Evolutionary conservation across 352 stramenopile genomes (phyloP).

Genomic region (Pythium aphanidermatum): DNA sequence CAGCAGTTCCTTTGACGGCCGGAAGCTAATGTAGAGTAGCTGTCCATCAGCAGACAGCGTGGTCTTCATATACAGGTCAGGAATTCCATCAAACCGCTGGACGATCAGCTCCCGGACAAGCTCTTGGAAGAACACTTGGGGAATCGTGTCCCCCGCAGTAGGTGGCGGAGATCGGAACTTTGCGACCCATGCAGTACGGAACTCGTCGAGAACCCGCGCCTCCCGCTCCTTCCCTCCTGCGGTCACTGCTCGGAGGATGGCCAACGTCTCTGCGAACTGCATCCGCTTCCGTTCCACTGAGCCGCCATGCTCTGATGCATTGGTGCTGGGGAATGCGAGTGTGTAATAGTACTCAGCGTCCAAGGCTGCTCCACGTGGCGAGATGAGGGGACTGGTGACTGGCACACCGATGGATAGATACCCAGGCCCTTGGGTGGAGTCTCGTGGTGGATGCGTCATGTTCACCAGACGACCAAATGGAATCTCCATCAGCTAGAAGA

Average conservation of each 20-base stretch:
- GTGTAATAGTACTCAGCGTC: slow-evolving; percentile 67
- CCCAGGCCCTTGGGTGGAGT: no score
- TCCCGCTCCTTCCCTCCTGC: slow-evolving; percentile 37
- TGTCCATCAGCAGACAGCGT: slow-evolving; percentile 19
- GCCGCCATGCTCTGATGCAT: slow-evolving; percentile 5
- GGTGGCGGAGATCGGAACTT: slow-evolving; percentile 63
- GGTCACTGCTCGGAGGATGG: slow-evolving; percentile 46
- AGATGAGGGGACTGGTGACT: slow-evolving; percentile 37
- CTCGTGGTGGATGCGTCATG: no score
- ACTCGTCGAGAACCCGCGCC: slow-evolving; percentile 35
- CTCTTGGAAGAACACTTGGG: slow-evolving; percentile 47
- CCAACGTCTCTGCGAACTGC: slow-evolving; percentile 37
- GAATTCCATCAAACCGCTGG: slow-evolving; percentile 48
- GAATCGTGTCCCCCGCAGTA: slow-evolving; percentile 38
- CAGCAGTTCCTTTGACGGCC: slow-evolving; percentile 37
- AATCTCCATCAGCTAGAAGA: no score
- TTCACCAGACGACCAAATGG: no score
- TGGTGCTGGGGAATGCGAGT: slow-evolving; percentile 56
- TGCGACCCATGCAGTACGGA: slow-evolving; percentile 43
- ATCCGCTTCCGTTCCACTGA: slow-evolving; percentile 24
- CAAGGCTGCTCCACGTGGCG: slow-evolving; percentile 24
- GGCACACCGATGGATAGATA: slow-evolving; percentile 41
- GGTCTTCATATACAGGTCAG: slow-evolving; percentile 34
- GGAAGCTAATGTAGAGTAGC: slow-evolving; percentile 43
- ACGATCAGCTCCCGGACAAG: slow-evolving; percentile 65